A percentile compares a stretch with the other conserved stretches of the same genome.
Evolutionary conservation across 139 green algal genomes (phyloP).

Genomic region (Yamagishiella unicocca): DNA sequence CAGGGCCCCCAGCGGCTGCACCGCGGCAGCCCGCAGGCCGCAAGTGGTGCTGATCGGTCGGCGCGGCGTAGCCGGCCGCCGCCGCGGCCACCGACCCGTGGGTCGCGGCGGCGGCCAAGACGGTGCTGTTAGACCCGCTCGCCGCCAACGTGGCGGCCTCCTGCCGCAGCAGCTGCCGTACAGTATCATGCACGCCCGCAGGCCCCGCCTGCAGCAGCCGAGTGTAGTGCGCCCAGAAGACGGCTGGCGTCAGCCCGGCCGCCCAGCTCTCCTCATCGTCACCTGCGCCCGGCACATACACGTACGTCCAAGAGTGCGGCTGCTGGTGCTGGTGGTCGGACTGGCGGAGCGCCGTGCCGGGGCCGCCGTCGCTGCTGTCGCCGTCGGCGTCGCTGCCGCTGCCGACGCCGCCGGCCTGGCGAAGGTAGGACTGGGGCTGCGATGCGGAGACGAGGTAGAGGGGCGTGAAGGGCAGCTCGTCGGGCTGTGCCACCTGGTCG

Average conservation of each 20-base stretch:
- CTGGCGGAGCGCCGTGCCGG: not conserved
- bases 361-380: not conserved
- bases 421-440: conserved; percentile 58
- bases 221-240: conserved; percentile 78
- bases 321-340: not conserved
- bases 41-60: conserved; percentile 50
- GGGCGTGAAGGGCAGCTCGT: conserved; percentile 84
- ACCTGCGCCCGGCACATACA: conserved; percentile 81
- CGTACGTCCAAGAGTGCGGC: conserved; percentile 47
- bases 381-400: conserved; percentile 35
- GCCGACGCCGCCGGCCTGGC: conserved; percentile 35
- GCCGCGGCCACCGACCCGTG: not conserved
- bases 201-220: conserved; percentile 72
- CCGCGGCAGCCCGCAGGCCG: conserved; percentile 5
- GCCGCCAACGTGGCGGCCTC: conserved; percentile 31
- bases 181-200: conserved; percentile 51
- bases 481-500: conserved; percentile 70
- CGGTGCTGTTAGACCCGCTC: conserved; percentile 29
- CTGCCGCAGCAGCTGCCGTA: conserved; percentile 62
- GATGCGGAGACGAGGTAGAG: conserved; percentile 93
- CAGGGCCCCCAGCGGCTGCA: not conserved
- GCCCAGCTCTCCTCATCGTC: conserved; percentile 98
- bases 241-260: conserved; percentile 77
- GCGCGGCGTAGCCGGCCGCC: not conserved
- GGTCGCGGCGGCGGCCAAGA: not conserved